Evolutionary conservation across 805 yeast genomes (phyloP), one percentile per base, ranked within the genome.

Genomic region (Schwanniomyces occidentalis): DNA sequence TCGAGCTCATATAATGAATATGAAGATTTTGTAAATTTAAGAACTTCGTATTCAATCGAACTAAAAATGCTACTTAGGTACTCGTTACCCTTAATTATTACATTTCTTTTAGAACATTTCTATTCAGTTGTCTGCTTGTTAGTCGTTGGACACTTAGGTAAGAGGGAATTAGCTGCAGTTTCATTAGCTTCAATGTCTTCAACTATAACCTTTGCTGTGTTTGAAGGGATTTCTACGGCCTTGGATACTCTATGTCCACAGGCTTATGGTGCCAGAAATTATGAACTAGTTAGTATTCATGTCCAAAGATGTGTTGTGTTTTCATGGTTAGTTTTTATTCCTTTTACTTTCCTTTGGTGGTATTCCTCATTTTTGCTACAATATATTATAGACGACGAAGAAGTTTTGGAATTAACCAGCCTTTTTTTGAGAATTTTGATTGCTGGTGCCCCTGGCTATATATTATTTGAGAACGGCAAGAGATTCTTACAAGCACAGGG

Each of bases 151-250:
- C 72, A 66, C 42, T 48, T 69, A 37, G 74, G 74, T 9, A 67
- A 64, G 26, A 61, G 53, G 30, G 73, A 68, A 48, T 57, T 69
- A 37, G 74, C 73, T 0, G 73, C 74, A 3, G 73, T 68, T 2
- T 66, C 73, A 7, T 52, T 69, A 28, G 74, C 66, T 0, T 55
- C 69, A 10, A 69, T 69, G 74, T 57, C 70, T 3, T 55, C 71
- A 7, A 67, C 72, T 9, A 65, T 69, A 19, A 60, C 73, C 2
- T 60, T 68, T 51, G 74, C 71, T 7, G 43, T 68, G 2, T 68
- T 68, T 38, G 73, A 69, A 44, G 74, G 74, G 12, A 63, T 65
- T n/a, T 69, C 73, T 1, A 69, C 74, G 5, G 64, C 74, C 0
- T 49, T 69, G 17, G 74, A 69, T 35, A 68, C 73, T 4, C 43